Conservation (phyloP, 768 basidiomycete genomes). For the Scleroderma citrinum region DNA sequence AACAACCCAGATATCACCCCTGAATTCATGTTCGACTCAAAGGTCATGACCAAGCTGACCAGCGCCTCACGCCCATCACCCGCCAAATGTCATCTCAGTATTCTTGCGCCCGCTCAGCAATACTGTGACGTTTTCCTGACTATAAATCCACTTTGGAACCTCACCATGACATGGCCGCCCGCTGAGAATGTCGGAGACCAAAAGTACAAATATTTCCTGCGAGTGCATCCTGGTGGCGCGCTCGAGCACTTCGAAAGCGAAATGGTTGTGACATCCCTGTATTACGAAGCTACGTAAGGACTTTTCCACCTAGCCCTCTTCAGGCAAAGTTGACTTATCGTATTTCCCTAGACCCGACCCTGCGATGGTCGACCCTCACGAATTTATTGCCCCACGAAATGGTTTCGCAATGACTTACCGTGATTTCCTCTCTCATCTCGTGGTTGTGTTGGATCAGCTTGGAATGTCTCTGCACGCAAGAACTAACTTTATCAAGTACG, state of each 20-base stretch:
- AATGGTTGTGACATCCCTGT: constrained; percentile 72
- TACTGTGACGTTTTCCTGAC: constrained; percentile 76
- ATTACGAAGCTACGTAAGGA: constrained; percentile 80
- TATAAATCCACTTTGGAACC: constrained; percentile 69
- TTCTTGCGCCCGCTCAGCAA: constrained; percentile 66
- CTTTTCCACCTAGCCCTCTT: not conserved
- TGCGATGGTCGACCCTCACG: constrained; percentile 66
- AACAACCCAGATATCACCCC: constrained; percentile 56
- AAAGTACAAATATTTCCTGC: constrained; percentile 77
- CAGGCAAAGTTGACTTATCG: constrained; percentile 1
- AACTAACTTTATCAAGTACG: constrained; percentile 76
- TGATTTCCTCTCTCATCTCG: constrained; percentile 76
- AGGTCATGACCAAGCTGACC: constrained; percentile 71
- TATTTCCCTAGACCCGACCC: constrained; percentile 63
- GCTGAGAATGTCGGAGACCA: constrained; percentile 61
- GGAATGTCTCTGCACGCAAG: constrained; percentile 80
- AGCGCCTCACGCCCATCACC: constrained; percentile 67
- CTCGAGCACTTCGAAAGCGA: constrained; percentile 83
- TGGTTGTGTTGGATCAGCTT: constrained; percentile 77
- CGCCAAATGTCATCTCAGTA: constrained; percentile 71
- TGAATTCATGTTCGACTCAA: constrained; percentile 70
- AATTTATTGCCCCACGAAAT: constrained; percentile 76
- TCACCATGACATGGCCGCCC: constrained; percentile 73
- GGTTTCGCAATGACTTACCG: constrained; percentile 80
- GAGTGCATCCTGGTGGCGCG: constrained; percentile 80